Conservation (phyloP, 306 rosid species). For the Sophora flavescens region DNA sequence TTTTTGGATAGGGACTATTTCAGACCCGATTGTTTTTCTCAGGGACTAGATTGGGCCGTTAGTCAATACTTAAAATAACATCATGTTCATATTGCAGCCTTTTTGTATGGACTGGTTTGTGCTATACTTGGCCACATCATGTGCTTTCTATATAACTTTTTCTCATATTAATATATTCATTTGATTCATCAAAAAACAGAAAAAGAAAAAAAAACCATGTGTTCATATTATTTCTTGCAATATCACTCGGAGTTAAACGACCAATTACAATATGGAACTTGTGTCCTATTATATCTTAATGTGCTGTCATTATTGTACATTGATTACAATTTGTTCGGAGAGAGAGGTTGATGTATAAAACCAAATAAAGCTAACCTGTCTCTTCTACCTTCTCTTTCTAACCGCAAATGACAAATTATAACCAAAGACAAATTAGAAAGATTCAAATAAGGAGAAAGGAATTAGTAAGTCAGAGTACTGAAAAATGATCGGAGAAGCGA, state of each 20-base stretch:
- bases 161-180: too few relatives aligned
- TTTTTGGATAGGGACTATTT: too few relatives aligned
- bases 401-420: not conserved
- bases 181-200: too few relatives aligned
- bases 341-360: not conserved
- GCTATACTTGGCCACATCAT: too few relatives aligned
- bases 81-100: not conserved
- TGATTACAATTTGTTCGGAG: not conserved
- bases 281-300: not conserved
- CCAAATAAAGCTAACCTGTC: not conserved
- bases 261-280: not conserved
- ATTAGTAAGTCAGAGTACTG: slow-evolving; percentile 21
- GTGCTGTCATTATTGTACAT: not conserved
- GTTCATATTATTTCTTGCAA: not conserved
- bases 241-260: not conserved
- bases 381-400: not conserved
- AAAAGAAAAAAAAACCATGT: not conserved
- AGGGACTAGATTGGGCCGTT: too few relatives aligned
- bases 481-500: slow-evolving; percentile 43
- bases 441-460: not conserved
- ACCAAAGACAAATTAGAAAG: not conserved
- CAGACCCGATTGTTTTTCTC: too few relatives aligned
- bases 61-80: not conserved
- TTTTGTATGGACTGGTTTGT: too few relatives aligned
- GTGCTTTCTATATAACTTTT: too few relatives aligned